Conservation (phyloP, 345 rosid species). For the Alliaria petiolata region DNA sequence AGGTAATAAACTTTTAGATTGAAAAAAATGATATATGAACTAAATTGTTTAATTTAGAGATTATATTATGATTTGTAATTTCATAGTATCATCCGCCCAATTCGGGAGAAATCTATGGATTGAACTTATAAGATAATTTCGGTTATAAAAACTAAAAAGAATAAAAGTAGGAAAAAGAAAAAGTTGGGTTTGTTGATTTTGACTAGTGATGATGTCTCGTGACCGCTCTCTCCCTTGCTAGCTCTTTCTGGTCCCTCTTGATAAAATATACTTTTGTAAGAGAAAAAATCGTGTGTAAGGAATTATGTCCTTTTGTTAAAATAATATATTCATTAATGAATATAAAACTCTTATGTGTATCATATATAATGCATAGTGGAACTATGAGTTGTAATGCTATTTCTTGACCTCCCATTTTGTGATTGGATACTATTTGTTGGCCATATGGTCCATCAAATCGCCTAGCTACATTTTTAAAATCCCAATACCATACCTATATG, state of each 20-base stretch:
- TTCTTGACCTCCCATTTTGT: constrained; percentile 26
- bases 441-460: constrained; percentile 33
- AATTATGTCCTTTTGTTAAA: constrained; percentile 21
- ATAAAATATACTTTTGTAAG: constrained; percentile 8
- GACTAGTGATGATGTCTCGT: constrained; percentile 39
- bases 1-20: too few species aligned
- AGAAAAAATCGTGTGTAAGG: constrained; percentile 28
- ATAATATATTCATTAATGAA: background rate
- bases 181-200: constrained; percentile 33
- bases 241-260: constrained; percentile 30
- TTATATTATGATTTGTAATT: background rate
- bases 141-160: constrained; percentile 17
- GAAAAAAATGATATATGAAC: too few species aligned
- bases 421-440: constrained; percentile 34
- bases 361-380: constrained; percentile 36
- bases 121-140: background rate
- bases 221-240: constrained; percentile 30
- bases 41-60: background rate
- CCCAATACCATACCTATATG: constrained; percentile 32
- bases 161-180: constrained; percentile 18
- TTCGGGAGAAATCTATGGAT: constrained; percentile 8
- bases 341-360: constrained; percentile 4
- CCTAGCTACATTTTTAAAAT: constrained; percentile 20
- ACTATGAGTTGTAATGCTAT: constrained; percentile 34
- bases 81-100: background rate